A percentile compares a stretch with the other conserved stretches of the same genome.
phyloP scores from a whole-genome alignment of 2,329 filamentous ascomycete species.

The Fusarium solani-melongenae region DNA sequence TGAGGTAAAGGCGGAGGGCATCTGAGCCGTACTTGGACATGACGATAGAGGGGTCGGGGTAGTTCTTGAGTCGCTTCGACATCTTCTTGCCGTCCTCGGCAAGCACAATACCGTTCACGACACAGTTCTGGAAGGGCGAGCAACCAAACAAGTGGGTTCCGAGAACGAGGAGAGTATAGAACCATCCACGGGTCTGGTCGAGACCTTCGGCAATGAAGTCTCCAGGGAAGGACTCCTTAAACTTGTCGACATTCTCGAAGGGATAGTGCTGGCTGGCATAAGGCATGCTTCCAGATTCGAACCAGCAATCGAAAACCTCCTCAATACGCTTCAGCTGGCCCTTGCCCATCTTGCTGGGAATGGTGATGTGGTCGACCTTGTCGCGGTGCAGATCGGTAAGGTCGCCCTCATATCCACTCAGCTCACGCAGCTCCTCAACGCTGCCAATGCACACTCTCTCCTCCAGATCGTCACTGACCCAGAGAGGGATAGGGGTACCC shows the following conservation, averaged over 20 bases:
- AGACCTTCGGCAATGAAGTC: slow-evolving; percentile 95
- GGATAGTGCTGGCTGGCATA: slow-evolving; percentile 93
- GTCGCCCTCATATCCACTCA: slow-evolving; percentile 88
- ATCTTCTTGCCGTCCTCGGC: slow-evolving; percentile 98
- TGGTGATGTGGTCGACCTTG: slow-evolving; percentile 93
- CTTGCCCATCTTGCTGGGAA: slow-evolving; percentile 89
- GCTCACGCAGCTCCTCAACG: slow-evolving; percentile 81
- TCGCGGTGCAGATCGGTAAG: slow-evolving; percentile 90
- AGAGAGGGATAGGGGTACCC: slow-evolving; percentile 92
- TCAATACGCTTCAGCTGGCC: slow-evolving; percentile 83
- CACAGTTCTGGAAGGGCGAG: slow-evolving; percentile 92
- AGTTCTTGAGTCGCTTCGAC: slow-evolving; percentile 97
- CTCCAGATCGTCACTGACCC: slow-evolving; percentile 89
- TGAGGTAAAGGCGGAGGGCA: slow-evolving; percentile 92
- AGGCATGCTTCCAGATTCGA: slow-evolving; percentile 95
- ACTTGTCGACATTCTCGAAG: slow-evolving; percentile 86
- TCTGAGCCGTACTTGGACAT: slow-evolving; percentile 93
- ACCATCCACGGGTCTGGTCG: slow-evolving; percentile 96
- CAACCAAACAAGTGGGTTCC: slow-evolving; percentile 88
- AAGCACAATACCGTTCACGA: slow-evolving; percentile 95
- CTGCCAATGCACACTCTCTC: slow-evolving; percentile 90
- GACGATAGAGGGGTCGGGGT: slow-evolving; percentile 85
- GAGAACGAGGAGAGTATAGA: slow-evolving; percentile 90
- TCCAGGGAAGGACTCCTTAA: slow-evolving; percentile 84
- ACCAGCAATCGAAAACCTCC: slow-evolving; percentile 97